Percentiles rank a stretch among this genome's conserved stretches.
Evolutionary conservation across 140 eudicot genomes (phyloP).

Genomic region (Bidens hawaiensis): DNA sequence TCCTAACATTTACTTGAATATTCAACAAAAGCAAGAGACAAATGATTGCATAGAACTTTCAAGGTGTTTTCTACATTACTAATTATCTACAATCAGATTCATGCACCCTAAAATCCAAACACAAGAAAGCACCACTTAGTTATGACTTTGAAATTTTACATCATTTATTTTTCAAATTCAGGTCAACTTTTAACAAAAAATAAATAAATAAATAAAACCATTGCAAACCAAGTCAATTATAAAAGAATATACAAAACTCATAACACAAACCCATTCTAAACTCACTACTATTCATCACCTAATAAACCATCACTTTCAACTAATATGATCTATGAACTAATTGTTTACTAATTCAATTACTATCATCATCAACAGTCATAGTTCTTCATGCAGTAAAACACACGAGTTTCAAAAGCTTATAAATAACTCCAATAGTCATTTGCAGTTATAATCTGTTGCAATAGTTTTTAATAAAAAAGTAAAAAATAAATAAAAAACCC

Average conservation of each 20-base stretch:
- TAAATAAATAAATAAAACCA: too few relatives aligned
- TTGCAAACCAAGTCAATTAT: constrained; percentile 3
- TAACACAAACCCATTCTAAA: background rate
- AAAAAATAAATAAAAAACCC: too few relatives aligned
- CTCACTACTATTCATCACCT: background rate
- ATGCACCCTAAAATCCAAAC: constrained; percentile 6
- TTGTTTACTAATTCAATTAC: constrained; percentile 8
- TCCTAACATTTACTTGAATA: background rate
- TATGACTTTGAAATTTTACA: background rate
- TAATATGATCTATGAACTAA: constrained; percentile 10
- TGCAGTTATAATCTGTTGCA: background rate
- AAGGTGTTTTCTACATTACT: background rate
- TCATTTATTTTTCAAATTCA: background rate
- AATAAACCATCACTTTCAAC: constrained; percentile 12
- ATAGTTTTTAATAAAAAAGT: too few relatives aligned
- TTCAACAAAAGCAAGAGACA: background rate
- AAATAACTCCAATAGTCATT: background rate
- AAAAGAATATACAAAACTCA: background rate
- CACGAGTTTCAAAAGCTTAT: constrained; percentile 10
- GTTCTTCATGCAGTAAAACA: constrained; percentile 11
- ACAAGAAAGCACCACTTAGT: background rate
- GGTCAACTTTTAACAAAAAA: background rate
- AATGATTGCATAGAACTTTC: constrained; percentile 4
- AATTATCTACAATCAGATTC: constrained; percentile 8
- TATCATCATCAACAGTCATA: constrained; percentile 3